A percentile compares a stretch with the other conserved stretches of the same genome.
These are phyloP conservation scores for Acorus calamus DNA, from an alignment of 106 monocot species.

Conservation along the genomic window DNA sequence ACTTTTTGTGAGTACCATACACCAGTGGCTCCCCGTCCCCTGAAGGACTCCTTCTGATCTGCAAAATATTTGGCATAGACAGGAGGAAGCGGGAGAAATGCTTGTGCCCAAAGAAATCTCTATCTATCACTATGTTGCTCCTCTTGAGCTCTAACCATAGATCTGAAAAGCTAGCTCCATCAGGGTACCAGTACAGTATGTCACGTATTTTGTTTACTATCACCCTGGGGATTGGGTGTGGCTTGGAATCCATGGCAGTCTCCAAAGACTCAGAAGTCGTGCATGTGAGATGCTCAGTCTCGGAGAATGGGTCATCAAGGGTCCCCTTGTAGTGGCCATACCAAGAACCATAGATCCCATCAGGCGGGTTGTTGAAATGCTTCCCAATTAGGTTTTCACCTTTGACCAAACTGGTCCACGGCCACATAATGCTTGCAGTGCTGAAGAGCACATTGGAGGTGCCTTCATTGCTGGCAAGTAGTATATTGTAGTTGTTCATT, in stretches of 20 bases:
- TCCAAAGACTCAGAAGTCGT: slow-evolving; percentile 26
- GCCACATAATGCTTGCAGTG: slow-evolving; percentile 87
- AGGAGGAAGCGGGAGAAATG: slow-evolving; percentile 58
- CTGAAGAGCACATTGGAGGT: slow-evolving; percentile 47
- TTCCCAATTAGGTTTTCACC: slow-evolving; percentile 34
- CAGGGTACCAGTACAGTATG: slow-evolving; percentile 43
- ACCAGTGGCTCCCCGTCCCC: slow-evolving; percentile 38
- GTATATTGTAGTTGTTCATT: slow-evolving; percentile 94
- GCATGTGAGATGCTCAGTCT: slow-evolving; percentile 10
- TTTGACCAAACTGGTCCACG: slow-evolving; percentile 56
- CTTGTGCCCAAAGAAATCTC: slow-evolving; percentile 63
- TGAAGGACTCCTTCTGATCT: slow-evolving; percentile 28
- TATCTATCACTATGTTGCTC: slow-evolving; percentile 42
- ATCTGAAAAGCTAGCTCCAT: slow-evolving; percentile 45
- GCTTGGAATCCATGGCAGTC: slow-evolving; percentile 33
- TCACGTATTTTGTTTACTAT: slow-evolving; percentile 42
- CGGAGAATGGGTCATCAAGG: slow-evolving; percentile 60
- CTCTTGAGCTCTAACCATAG: slow-evolving; percentile 45
- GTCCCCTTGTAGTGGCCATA: slow-evolving; percentile 67
- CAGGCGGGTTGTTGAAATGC: slow-evolving; percentile 84
- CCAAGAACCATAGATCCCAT: slow-evolving; percentile 85
- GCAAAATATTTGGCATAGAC: slow-evolving; percentile 47
- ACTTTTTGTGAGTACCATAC: slow-evolving; percentile 16
- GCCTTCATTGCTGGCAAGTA: slow-evolving; percentile 44
- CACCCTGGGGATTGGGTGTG: slow-evolving; percentile 39